These are phyloP conservation scores for Eucalyptus microcorys DNA, from an alignment of 345 rosid species.

Conservation along the genomic window DNA sequence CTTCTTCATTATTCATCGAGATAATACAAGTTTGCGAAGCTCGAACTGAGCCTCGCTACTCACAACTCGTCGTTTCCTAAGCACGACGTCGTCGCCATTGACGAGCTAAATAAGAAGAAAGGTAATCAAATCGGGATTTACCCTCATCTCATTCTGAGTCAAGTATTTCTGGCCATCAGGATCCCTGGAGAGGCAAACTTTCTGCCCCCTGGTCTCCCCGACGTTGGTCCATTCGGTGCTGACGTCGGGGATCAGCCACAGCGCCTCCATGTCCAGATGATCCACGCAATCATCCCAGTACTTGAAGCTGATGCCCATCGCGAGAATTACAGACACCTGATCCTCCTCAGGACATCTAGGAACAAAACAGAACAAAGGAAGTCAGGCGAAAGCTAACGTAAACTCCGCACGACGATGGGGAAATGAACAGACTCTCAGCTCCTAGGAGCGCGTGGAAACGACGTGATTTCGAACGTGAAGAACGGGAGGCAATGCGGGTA, in stretches of 20 bases:
- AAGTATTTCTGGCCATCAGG: constrained; percentile 87
- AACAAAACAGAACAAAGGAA: neutral
- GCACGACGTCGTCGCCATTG: neutral
- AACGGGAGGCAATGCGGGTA: neutral
- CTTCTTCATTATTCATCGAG: neutral
- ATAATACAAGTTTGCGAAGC: neutral
- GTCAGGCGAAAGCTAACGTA: neutral
- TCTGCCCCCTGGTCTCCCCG: constrained; percentile 75
- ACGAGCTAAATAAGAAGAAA: neutral
- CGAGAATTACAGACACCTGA: neutral
- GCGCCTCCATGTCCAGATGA: constrained; percentile 52
- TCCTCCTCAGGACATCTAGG: neutral
- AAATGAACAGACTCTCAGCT: neutral
- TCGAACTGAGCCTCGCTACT: neutral
- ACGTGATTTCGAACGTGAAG: neutral
- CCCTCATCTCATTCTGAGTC: constrained; percentile 92
- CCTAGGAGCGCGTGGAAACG: neutral
- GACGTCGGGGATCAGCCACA: constrained; percentile 79
- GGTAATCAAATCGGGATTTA: neutral
- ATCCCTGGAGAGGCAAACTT: constrained; percentile 86
- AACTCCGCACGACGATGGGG: neutral
- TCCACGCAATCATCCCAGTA: constrained; percentile 87
- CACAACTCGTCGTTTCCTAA: neutral
- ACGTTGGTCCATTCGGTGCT: constrained; percentile 73
- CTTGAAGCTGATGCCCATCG: constrained; percentile 63